Percentiles rank a stretch among this genome's conserved stretches.
phyloP scores from a whole-genome alignment of 2,329 filamentous ascomycete species.

The Sporothrix dimorphospora region DNA sequence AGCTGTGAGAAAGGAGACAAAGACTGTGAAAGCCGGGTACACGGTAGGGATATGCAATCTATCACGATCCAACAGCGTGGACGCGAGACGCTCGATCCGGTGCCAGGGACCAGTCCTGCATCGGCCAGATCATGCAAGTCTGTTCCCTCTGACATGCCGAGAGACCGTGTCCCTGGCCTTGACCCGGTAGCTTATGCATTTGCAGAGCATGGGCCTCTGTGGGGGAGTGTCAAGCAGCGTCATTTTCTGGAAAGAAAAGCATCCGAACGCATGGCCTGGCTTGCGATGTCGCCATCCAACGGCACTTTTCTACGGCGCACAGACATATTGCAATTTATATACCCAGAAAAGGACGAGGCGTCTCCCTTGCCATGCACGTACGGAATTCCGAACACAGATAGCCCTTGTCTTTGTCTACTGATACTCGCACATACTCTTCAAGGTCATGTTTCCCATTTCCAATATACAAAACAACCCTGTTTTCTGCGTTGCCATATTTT shows the following conservation, averaged over 20 bases:
- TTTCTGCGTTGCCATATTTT: background rate
- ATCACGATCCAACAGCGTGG: background rate
- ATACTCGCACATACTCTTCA: background rate
- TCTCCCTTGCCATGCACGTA: conserved; percentile 31
- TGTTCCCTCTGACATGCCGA: background rate
- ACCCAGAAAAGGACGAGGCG: background rate
- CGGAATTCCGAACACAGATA: conserved; percentile 32
- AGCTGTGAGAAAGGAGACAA: background rate
- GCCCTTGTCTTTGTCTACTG: background rate
- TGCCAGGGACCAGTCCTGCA: background rate
- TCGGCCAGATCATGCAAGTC: conserved; percentile 4
- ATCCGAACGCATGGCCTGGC: conserved; percentile 3
- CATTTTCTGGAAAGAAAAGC: background rate
- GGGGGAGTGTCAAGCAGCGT: background rate
- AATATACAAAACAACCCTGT: background rate
- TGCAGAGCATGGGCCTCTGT: background rate
- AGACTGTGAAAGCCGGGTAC: background rate
- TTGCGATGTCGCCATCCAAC: background rate
- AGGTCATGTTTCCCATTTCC: background rate
- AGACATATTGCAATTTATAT: conserved; percentile 3
- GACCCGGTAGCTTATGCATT: background rate
- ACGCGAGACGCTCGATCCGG: conserved; percentile 6
- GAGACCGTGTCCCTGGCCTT: background rate
- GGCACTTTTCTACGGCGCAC: background rate
- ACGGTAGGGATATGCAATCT: background rate